Evolutionary conservation across 1,284 basidiomycete genomes (phyloP).

Genomic region (Trichosporon ovoides): DNA sequence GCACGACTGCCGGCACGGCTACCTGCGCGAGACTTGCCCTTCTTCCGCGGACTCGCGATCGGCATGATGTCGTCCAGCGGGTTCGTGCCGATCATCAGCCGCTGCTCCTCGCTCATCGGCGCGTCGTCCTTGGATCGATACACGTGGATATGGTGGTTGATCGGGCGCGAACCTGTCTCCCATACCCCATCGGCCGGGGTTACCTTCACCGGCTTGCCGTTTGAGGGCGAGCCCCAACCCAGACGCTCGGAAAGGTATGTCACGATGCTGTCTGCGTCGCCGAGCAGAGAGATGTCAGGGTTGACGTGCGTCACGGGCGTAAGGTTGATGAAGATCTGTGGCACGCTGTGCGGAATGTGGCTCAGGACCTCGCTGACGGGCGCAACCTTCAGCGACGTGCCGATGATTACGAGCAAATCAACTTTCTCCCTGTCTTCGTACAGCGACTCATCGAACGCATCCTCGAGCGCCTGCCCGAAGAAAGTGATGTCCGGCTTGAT

Average conservation of each 20-base stretch:
- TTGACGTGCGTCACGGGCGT: conserved; percentile 85
- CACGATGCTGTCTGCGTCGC: conserved; percentile 83
- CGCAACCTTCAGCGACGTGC: conserved; percentile 87
- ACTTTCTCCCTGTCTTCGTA: conserved; percentile 71
- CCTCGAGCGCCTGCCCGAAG: conserved; percentile 84
- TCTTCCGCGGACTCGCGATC: neutral
- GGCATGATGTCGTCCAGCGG: conserved; percentile 1
- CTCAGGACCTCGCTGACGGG: conserved; percentile 82
- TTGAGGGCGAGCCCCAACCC: conserved; percentile 56
- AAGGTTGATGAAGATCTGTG: conserved; percentile 93
- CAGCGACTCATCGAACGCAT: conserved; percentile 73
- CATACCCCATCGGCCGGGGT: conserved; percentile 17
- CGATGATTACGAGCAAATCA: conserved; percentile 84
- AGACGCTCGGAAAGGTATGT: conserved; percentile 65
- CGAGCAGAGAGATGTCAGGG: conserved; percentile 82
- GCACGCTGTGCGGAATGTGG: conserved; percentile 78
- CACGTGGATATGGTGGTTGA: neutral
- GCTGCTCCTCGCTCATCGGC: neutral
- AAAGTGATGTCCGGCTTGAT: conserved; percentile 98
- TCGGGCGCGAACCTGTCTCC: conserved; percentile 8
- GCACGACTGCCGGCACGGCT: neutral
- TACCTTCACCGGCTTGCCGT: conserved; percentile 7
- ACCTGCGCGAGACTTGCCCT: neutral
- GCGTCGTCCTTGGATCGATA: neutral
- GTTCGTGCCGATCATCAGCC: neutral